Base-by-base conservation (phyloP, 352 stramenopile species). In the Peronospora farinosa region DNA sequence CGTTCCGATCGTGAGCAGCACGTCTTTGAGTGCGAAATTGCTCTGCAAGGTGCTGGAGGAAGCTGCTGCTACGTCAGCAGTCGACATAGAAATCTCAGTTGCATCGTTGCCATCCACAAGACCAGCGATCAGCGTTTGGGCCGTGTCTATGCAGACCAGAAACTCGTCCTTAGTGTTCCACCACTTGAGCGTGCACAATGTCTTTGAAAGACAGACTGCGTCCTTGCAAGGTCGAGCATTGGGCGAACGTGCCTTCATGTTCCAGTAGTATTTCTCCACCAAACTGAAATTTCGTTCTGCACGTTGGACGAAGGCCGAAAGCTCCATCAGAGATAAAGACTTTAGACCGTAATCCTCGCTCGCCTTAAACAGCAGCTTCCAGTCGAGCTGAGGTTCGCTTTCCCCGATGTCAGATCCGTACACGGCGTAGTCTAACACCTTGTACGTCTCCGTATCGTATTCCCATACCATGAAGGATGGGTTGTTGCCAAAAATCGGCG, bases 381-480 rank as follows among this genome's bases (percentile, higher is more conserved):
- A 90, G 31, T 69, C 56, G 1, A 88, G 66, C 37, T 73, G 57
- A 45, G 77, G 69, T 10, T 72, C 61, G 8, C 27, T 67, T 7
- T 74, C 53, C 1, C 72, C 68, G 40, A 93, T 84, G 47, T 89
- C 71, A 6, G 72, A 86, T 7, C 63, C 81, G 59, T 91, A 89
- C 21, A 94, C 78, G 27, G 73, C 67, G 41, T 76, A 92, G 51
- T 94, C 79, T 5, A 88, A 25, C 25, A 94, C 51, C 23, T 92
- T 74, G 41, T 89, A 90, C 4, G 81, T 91, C 27, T 74, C 64
- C 0, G 60, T 44, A 42, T 92, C 69, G 43, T 83, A 86, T 7
- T 91, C 77, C 84, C 84, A 94, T 12, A 91, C 69, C 66, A 87
- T 92, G 52, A 96, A 97, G 17, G 85, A 94, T 23, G 92, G 92